phyloP scores from a whole-genome alignment of 768 basidiomycete species.

The Cyclocybe aegerita region DNA sequence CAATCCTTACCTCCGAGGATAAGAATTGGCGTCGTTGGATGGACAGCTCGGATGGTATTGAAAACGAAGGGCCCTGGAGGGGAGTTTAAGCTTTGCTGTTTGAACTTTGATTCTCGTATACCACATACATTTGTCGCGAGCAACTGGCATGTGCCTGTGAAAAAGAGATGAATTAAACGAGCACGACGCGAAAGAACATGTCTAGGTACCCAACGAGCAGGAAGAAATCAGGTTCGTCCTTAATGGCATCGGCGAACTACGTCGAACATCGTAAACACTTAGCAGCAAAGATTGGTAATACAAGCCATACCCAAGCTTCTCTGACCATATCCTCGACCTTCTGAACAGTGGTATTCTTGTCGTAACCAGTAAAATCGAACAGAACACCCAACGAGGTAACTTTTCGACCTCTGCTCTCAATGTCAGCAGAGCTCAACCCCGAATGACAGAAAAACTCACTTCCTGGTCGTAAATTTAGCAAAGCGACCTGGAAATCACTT shows the following conservation, averaged over 20 bases:
- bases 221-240: conserved; percentile 83
- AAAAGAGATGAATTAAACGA: not conserved
- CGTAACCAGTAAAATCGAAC: conserved; percentile 75
- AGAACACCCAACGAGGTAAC: conserved; percentile 83
- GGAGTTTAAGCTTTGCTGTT: not conserved
- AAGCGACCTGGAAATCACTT: conserved; percentile 47
- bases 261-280: not conserved
- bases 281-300: no score
- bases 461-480: conserved; percentile 70
- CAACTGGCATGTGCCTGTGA: conserved; percentile 80
- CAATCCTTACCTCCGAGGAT: conserved; percentile 66
- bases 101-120: not conserved
- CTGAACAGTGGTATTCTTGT: conserved; percentile 72
- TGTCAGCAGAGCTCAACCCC: conserved; percentile 28
- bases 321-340: conserved; percentile 72
- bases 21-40: conserved; percentile 74
- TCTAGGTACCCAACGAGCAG: conserved; percentile 60
- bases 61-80: conserved; percentile 67
- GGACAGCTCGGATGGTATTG: conserved; percentile 69
- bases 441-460: conserved; percentile 39
- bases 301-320: conserved; percentile 62
- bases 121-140: conserved; percentile 59
- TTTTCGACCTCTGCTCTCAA: conserved; percentile 47
- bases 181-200: not conserved
- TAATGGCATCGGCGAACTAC: conserved; percentile 77